These are phyloP conservation scores for Dillenia turbinata DNA, from an alignment of 164 flowering plant species.

Conservation along the genomic window DNA sequence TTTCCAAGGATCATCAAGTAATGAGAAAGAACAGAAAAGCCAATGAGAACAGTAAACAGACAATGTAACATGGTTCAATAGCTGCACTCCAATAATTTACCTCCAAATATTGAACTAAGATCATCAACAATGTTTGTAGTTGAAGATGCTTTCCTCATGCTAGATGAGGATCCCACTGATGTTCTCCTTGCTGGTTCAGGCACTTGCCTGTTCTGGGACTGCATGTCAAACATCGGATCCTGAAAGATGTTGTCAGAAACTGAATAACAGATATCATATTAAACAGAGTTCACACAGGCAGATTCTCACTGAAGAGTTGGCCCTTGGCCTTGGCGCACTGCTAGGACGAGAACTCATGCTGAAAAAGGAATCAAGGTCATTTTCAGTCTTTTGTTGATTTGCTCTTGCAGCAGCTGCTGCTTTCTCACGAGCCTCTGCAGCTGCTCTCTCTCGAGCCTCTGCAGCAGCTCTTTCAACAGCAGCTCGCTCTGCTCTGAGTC, in stretches of 20 bases:
- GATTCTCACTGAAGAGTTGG: conserved; percentile 55
- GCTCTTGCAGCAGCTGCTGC: conserved; percentile 70
- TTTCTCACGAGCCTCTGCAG: conserved; percentile 63
- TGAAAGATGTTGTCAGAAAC: conserved; percentile 23
- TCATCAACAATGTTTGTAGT: conserved; percentile 81
- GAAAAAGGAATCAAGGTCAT: conserved; percentile 86
- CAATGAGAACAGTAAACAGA: background rate
- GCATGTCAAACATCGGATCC: conserved; percentile 69
- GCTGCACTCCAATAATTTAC: conserved; percentile 25
- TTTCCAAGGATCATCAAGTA: conserved; percentile 2
- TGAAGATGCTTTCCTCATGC: conserved; percentile 73
- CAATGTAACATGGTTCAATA: background rate
- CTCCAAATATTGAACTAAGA: conserved; percentile 83
- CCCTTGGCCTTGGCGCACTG: conserved; percentile 83
- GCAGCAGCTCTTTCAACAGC: conserved; percentile 74
- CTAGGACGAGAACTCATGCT: conserved; percentile 65
- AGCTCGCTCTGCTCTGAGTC: conserved; percentile 64
- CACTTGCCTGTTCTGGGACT: conserved; percentile 49
- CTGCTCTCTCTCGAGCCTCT: conserved; percentile 77
- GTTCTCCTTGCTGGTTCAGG: conserved; percentile 52
- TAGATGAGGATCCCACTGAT: conserved; percentile 46
- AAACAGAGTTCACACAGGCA: background rate
- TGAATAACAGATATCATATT: background rate
- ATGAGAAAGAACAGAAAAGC: too few relatives aligned
- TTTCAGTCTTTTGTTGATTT: conserved; percentile 58